Evolutionary conservation across 1,284 basidiomycete genomes (phyloP).

Genomic region (Coriolopsis trogii): DNA sequence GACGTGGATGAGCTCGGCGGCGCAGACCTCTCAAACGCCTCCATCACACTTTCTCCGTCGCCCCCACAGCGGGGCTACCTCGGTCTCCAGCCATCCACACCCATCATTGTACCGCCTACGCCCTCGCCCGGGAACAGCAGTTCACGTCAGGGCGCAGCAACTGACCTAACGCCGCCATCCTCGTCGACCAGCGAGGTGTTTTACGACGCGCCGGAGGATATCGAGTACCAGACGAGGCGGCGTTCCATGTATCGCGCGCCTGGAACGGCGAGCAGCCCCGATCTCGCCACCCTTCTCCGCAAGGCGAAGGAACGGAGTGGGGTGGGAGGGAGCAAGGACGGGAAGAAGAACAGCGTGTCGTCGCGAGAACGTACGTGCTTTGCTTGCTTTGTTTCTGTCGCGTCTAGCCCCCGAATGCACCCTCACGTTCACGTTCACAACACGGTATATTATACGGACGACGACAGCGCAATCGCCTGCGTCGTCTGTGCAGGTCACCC

Average conservation of each 20-base stretch:
- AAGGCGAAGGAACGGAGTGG: constrained; percentile 73
- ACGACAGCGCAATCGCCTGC: constrained; percentile 18
- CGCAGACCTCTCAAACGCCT: constrained; percentile 38
- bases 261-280: constrained; percentile 87
- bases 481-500: constrained; percentile 18
- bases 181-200: constrained; percentile 54
- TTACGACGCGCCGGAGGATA: constrained; percentile 61
- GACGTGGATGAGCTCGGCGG: constrained; percentile 73
- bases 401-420: not conserved
- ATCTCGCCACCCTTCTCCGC: constrained; percentile 80
- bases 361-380: constrained; percentile 38
- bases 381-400: not conserved
- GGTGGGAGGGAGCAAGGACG: constrained; percentile 43
- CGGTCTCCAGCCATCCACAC: constrained; percentile 44
- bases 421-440: not conserved
- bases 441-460: not conserved
- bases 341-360: constrained; percentile 46
- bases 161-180: constrained; percentile 38
- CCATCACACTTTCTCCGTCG: constrained; percentile 32
- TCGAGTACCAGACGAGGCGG: constrained; percentile 70
- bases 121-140: constrained; percentile 42
- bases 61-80: constrained; percentile 33
- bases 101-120: constrained; percentile 61
- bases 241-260: constrained; percentile 86
- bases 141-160: constrained; percentile 27